Evolutionary conservation across 2,329 filamentous ascomycete genomes (phyloP), one percentile per base, ranked within the genome.

Genomic region (Ceratocystis lukuohia): DNA sequence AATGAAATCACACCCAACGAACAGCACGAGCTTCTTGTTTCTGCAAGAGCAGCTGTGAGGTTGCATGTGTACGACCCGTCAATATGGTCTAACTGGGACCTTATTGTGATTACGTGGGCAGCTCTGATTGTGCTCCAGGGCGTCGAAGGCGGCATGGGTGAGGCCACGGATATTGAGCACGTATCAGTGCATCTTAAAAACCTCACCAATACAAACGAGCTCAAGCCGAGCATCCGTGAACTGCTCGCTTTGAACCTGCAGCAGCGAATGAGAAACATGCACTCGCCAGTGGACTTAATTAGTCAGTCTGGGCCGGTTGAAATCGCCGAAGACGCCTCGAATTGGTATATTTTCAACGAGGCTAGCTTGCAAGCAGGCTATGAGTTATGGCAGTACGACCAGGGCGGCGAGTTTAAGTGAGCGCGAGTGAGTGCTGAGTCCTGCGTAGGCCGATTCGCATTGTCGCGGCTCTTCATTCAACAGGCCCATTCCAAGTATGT

Each of bases 61-160:
- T 69, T 78, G 1, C 76, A 77, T 56, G 72, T 74, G 3, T 71
- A 74, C n/a, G 77, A 78, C 64, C 70, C 74, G 25, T 73, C 74
- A 1, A 78, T 78, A 65, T 78, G 76, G 77, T 74, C 75, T 3
- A 78, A 78, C 57, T 78, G 75, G 74, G 77, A 78, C 53, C 70
- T 78, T 0, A 73, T 77, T 22, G 76, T 78, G 69, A 78, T 78
- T 63, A 77, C 76, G 0, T 78, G 76, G 76, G 76, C 77, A 5
- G 76, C 76, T 1, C 70, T 78, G 7, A 75, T 78, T n/a, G 75
- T 78, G 1, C 69, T 78, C 0, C 76, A 78, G 67, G 77, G 74
- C 1, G 71, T 77, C 2, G 75, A 77, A 66, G 75, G 74, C 1
- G 76, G 76, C 0, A 74, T 75, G 8, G 75, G 75, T 0, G 75